Evolutionary conservation across 2,329 filamentous ascomycete species (phyloP).

Genomic region (Aspergillus transmontanensis): DNA sequence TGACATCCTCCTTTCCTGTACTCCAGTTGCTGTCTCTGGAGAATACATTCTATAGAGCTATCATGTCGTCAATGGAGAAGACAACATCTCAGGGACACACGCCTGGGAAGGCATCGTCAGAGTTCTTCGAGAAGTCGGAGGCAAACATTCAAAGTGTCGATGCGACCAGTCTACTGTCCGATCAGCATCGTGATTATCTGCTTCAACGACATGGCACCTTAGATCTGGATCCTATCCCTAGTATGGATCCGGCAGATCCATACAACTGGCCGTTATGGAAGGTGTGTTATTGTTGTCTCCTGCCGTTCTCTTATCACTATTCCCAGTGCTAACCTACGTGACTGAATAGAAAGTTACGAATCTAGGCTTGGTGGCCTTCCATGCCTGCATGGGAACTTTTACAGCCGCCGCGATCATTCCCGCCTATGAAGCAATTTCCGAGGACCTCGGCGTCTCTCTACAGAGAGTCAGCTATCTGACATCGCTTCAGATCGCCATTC

Average conservation of each 20-base stretch:
- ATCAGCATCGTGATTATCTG: slow-evolving; percentile 49
- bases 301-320: neutral
- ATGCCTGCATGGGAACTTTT: slow-evolving; percentile 59
- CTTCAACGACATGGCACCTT: slow-evolving; percentile 56
- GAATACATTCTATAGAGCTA: neutral
- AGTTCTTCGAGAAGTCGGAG: slow-evolving; percentile 5
- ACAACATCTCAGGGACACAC: neutral
- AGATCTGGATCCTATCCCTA: slow-evolving; percentile 57
- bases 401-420: slow-evolving; percentile 57
- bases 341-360: slow-evolving; percentile 32
- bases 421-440: slow-evolving; percentile 53
- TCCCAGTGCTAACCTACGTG: neutral
- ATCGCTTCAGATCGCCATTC: slow-evolving; percentile 55
- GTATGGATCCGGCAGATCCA: slow-evolving; percentile 54
- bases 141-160: neutral
- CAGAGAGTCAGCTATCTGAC: slow-evolving; percentile 57
- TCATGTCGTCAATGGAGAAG: neutral
- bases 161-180: neutral
- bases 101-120: neutral
- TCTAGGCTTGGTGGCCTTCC: slow-evolving; percentile 56
- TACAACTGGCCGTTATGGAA: slow-evolving; percentile 60
- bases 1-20: neutral
- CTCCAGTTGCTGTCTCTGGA: neutral
- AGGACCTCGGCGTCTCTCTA: slow-evolving; percentile 52
- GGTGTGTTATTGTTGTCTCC: slow-evolving; percentile 27